These are phyloP conservation scores for Aureobasidium sp. DNA, from an alignment of 2,329 filamentous ascomycete genomes.

Conservation along the genomic window DNA sequence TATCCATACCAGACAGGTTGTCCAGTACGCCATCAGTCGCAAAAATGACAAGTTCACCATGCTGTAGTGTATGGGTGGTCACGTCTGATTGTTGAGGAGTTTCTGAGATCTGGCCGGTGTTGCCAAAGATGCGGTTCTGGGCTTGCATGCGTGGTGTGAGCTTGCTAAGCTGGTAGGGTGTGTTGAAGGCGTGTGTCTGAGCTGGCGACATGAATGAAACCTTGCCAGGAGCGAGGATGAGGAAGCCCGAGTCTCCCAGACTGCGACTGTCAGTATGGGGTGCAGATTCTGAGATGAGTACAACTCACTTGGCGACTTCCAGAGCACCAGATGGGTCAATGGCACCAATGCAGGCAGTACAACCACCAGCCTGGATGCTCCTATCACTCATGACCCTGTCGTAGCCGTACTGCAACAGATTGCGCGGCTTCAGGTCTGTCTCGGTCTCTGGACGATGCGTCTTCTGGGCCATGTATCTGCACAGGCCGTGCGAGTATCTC, in stretches of 20 bases:
- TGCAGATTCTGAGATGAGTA: neutral
- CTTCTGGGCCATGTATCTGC: slow-evolving; percentile 78
- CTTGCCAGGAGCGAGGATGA: slow-evolving; percentile 76
- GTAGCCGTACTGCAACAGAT: slow-evolving; percentile 76
- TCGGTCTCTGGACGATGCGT: slow-evolving; percentile 48
- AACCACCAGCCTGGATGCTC: slow-evolving; percentile 71
- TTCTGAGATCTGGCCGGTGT: slow-evolving; percentile 61
- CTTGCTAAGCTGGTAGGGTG: slow-evolving; percentile 86
- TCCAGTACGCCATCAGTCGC: slow-evolving; percentile 95
- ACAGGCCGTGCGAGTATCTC: slow-evolving; percentile 89
- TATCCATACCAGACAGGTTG: slow-evolving; percentile 86
- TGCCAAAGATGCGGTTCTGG: slow-evolving; percentile 77
- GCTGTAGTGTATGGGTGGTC: slow-evolving; percentile 65
- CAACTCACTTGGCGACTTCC: slow-evolving; percentile 68
- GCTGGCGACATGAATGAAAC: slow-evolving; percentile 75
- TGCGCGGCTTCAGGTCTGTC: slow-evolving; percentile 42
- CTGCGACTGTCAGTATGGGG: slow-evolving; percentile 22
- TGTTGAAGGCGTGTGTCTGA: slow-evolving; percentile 97
- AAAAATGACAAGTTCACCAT: slow-evolving; percentile 89
- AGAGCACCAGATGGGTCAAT: slow-evolving; percentile 64
- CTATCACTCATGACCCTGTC: slow-evolving; percentile 69
- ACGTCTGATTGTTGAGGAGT: slow-evolving; percentile 76
- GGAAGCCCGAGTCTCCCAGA: slow-evolving; percentile 87
- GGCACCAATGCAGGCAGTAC: slow-evolving; percentile 83
- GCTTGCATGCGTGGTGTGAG: slow-evolving; percentile 72